phyloP scores from a whole-genome alignment of 2,329 filamentous ascomycete species.

The Lachnellula suecica region DNA sequence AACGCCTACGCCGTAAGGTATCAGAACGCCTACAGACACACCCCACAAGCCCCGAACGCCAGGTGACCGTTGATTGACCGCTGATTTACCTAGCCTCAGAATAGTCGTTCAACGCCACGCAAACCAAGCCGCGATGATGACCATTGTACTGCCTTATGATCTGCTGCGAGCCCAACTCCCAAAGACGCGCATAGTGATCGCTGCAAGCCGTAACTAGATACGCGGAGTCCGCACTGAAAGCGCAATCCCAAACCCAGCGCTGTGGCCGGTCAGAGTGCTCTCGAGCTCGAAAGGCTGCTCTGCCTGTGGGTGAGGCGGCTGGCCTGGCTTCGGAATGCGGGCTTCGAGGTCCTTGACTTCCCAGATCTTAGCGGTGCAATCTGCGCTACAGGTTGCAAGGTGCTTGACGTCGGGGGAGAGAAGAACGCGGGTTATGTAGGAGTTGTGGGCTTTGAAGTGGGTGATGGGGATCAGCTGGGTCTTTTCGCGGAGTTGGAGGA shows the following conservation, averaged over 20 bases:
- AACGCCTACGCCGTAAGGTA: background rate
- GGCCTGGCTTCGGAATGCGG: constrained; percentile 33
- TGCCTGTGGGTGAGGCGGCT: constrained; percentile 35
- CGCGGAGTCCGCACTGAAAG: constrained; percentile 71
- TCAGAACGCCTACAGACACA: background rate
- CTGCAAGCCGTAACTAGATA: constrained; percentile 74
- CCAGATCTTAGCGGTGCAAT: constrained; percentile 93
- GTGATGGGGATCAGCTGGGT: constrained; percentile 71
- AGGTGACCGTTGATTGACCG: background rate
- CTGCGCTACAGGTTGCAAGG: constrained; percentile 71
- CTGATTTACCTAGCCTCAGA: constrained; percentile 25
- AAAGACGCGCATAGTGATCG: constrained; percentile 72
- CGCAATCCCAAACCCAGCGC: constrained; percentile 78
- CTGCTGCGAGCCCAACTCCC: constrained; percentile 67
- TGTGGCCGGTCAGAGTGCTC: constrained; percentile 71
- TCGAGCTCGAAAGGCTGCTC: constrained; percentile 60
- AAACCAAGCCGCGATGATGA: constrained; percentile 67
- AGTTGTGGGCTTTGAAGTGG: constrained; percentile 69
- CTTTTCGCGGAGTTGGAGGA: constrained; percentile 70
- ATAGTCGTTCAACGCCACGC: constrained; percentile 71
- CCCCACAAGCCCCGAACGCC: background rate
- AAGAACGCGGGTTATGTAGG: constrained; percentile 72
- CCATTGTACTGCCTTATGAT: constrained; percentile 77
- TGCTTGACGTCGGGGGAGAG: constrained; percentile 75
- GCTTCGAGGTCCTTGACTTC: constrained; percentile 72